phyloP scores from a whole-genome alignment of 202 grass and related monocot species.

The Digitaria exilis region DNA sequence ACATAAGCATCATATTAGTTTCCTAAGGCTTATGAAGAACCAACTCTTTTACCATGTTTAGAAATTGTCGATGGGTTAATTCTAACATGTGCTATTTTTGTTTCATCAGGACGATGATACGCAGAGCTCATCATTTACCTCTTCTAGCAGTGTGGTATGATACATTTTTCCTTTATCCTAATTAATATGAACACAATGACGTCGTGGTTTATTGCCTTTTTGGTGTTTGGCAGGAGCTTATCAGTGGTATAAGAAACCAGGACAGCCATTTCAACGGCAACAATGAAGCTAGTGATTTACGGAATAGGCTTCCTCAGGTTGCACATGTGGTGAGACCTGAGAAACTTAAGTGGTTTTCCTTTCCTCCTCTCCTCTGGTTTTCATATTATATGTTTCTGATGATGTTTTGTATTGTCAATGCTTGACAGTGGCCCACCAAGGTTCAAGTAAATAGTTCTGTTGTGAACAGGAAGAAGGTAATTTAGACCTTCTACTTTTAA shows the following conservation, averaged over 20 bases:
- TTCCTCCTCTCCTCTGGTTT: neutral
- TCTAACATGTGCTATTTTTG: neutral
- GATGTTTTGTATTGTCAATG: neutral
- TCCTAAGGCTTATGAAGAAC: neutral
- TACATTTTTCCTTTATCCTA: neutral
- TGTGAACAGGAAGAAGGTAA: constrained; percentile 14
- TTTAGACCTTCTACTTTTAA: neutral
- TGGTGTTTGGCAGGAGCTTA: neutral
- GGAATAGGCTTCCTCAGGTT: neutral
- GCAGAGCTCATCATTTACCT: neutral
- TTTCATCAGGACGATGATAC: neutral
- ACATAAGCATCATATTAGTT: neutral
- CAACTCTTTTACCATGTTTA: neutral
- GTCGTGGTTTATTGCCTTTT: neutral
- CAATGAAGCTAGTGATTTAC: neutral
- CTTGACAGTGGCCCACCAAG: neutral
- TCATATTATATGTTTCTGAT: neutral
- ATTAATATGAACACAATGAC: neutral
- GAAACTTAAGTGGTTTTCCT: neutral
- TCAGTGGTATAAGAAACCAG: neutral
- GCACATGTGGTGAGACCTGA: neutral
- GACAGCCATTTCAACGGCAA: neutral
- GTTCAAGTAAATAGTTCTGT: neutral
- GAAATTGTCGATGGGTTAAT: neutral
- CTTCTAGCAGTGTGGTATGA: constrained; percentile 8